Evolutionary conservation across 1,139 yeast species (phyloP), one percentile per base, ranked within the genome.

Genomic region (Lodderomyces jiufengensis): DNA sequence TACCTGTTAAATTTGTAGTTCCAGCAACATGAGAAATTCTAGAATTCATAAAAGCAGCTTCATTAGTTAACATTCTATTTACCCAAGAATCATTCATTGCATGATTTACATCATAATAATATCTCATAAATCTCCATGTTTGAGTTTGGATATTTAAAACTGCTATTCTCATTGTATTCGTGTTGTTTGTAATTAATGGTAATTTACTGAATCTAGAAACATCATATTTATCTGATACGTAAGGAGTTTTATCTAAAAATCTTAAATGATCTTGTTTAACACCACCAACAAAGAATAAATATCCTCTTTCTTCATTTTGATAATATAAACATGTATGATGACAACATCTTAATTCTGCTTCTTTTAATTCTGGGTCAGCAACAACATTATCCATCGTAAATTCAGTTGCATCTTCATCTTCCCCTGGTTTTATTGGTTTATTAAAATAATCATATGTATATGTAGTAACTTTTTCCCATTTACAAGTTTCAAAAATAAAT

Each of bases 281-380:
- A 1, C 76, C 76, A 8, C 75, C 75, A 18, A 67, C 33, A 32
- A 70, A 66, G 25, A 68, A 54, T n/a, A 69, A 49, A 38, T 61
- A 63, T 34, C 63, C 67, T 18, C 57, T 49, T 11, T 63, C 70
- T 18, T 61, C 66, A 20, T 59, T 59, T 36, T 52, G 53, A 37
- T 62, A 65, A 36, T 59, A 62, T 29, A 65, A 50, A 3, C 70
- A 66, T 4, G 61, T 55, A 43, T 70, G 75, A 40, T 69, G 74
- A 45, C 74, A 66, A 4, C 69, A 53, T 18, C 74, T 48, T 24
- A 69, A 51, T 45, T 70, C 75, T 6, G 75, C 75, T 32, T 66
- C 72, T 10, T 59, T 49, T 10, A 66, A 49, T 11, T 51, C 43
- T 2, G 73, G 64, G 6, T 53, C 38, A 3, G 43, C 47, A 4